These are phyloP conservation scores for Saprolegnia diclina DNA, from an alignment of 352 stramenopile genomes.

Conservation along the genomic window DNA sequence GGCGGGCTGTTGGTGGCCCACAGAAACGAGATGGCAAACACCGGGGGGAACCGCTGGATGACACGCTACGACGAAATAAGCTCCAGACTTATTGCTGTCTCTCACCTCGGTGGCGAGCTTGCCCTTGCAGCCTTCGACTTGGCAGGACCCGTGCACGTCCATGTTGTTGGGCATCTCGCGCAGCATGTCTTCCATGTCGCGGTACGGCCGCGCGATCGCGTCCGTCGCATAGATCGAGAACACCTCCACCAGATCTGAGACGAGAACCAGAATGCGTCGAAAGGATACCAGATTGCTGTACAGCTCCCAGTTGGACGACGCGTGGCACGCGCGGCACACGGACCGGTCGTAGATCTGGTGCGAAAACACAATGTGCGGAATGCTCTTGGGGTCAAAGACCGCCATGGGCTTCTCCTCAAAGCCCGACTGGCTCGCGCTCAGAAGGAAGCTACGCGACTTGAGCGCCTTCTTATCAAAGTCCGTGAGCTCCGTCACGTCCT, in stretches of 20 bases:
- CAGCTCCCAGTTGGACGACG: constrained; percentile 62
- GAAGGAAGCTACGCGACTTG: constrained; percentile 67
- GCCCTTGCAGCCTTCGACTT: constrained; percentile 47
- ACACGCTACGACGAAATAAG: constrained; percentile 33
- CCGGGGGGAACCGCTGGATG: constrained; percentile 80
- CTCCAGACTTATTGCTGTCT: too few relatives aligned
- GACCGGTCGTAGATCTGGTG: constrained; percentile 85
- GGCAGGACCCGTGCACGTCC: constrained; percentile 54
- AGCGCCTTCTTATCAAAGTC: constrained; percentile 68
- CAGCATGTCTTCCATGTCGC: constrained; percentile 69
- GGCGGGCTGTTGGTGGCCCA: constrained; percentile 70
- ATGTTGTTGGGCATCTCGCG: constrained; percentile 46
- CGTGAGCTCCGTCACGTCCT: constrained; percentile 57
- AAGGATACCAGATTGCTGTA: constrained; percentile 63
- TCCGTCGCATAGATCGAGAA: constrained; percentile 79
- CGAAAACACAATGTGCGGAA: constrained; percentile 79
- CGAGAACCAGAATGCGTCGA: background rate
- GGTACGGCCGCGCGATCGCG: constrained; percentile 50
- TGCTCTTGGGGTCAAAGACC: constrained; percentile 81
- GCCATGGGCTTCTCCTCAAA: constrained; percentile 57
- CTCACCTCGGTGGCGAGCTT: constrained; percentile 60
- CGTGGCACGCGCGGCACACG: constrained; percentile 54
- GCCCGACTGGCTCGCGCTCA: constrained; percentile 57
- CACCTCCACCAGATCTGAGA: constrained; percentile 26
- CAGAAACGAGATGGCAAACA: constrained; percentile 78